These are phyloP conservation scores for Beauveria varroae DNA, from an alignment of 2,329 filamentous ascomycete species.

Conservation along the genomic window DNA sequence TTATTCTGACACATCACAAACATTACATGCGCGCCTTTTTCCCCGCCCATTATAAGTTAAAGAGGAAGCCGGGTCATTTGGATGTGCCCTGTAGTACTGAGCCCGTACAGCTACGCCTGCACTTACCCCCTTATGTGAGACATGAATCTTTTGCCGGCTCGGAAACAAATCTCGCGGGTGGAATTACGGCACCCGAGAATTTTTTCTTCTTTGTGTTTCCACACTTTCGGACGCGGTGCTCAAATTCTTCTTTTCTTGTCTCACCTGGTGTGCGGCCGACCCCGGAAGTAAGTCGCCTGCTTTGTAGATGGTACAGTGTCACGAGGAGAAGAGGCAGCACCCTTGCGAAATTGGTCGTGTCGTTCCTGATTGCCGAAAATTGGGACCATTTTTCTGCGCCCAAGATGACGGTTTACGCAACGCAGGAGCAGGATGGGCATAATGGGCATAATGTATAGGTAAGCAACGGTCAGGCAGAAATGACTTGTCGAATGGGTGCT, in stretches of 20 bases:
- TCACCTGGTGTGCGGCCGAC: neutral
- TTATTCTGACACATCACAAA: slow-evolving; percentile 13
- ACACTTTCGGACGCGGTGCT: neutral
- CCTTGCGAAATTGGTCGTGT: neutral
- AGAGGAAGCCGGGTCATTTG: neutral
- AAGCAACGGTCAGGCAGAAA: neutral
- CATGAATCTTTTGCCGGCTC: neutral
- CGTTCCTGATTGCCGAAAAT: neutral
- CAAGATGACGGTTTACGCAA: neutral
- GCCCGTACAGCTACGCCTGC: no score
- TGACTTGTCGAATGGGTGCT: neutral
- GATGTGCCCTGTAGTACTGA: neutral
- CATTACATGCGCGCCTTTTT: neutral
- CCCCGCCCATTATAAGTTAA: neutral
- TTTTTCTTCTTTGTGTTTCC: neutral
- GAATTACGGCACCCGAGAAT: neutral
- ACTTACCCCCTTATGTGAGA: neutral
- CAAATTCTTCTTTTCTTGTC: neutral
- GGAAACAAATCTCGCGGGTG: neutral
- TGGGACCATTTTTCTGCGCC: neutral
- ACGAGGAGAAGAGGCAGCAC: neutral
- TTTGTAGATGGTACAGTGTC: neutral
- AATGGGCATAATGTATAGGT: slow-evolving; percentile 1
- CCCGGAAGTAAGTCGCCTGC: no score
- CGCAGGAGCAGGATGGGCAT: neutral